Percentiles rank a stretch among this genome's conserved stretches.
phyloP scores from a whole-genome alignment of 2,329 filamentous ascomycete species.

The Blastomyces percursus region DNA sequence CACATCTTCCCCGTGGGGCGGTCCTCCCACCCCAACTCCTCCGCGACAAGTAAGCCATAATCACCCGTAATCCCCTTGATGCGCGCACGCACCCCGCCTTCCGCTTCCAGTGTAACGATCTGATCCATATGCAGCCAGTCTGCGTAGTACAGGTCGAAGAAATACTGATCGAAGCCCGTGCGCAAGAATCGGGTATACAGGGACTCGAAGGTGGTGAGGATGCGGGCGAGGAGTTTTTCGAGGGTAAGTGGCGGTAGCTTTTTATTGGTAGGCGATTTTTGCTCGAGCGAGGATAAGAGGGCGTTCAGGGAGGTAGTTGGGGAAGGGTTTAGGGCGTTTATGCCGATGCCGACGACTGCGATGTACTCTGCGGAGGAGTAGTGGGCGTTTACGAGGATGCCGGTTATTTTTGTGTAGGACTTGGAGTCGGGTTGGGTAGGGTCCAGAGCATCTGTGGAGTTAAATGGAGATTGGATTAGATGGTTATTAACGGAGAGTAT shows the following conservation, averaged over 20 bases:
- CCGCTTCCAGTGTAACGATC: slow-evolving; percentile 64
- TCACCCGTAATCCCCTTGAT: slow-evolving; percentile 85
- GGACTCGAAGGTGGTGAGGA: slow-evolving; percentile 66
- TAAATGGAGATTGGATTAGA: slow-evolving; percentile 7
- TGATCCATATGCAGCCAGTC: slow-evolving; percentile 78
- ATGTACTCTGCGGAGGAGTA: slow-evolving; percentile 71
- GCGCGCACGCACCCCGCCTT: slow-evolving; percentile 61
- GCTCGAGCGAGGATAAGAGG: slow-evolving; percentile 43
- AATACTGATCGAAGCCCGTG: slow-evolving; percentile 59
- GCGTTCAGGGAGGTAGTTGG: slow-evolving; percentile 81
- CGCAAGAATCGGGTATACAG: slow-evolving; percentile 65
- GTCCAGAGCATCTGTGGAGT: slow-evolving; percentile 50
- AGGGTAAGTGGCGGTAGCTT: slow-evolving; percentile 49
- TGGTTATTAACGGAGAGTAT: not conserved
- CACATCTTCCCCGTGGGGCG: slow-evolving; percentile 64
- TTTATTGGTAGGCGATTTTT: slow-evolving; percentile 22
- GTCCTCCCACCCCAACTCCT: slow-evolving; percentile 67
- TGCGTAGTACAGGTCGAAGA: slow-evolving; percentile 68
- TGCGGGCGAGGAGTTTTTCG: slow-evolving; percentile 71
- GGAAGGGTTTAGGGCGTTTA: slow-evolving; percentile 73
- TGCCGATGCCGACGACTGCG: slow-evolving; percentile 71
- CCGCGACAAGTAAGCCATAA: slow-evolving; percentile 75
- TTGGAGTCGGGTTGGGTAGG: slow-evolving; percentile 42
- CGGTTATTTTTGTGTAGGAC: slow-evolving; percentile 76
- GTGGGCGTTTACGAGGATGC: slow-evolving; percentile 80